Conservation (phyloP, 1,284 basidiomycete genomes). For the Xanthoconium separans region DNA sequence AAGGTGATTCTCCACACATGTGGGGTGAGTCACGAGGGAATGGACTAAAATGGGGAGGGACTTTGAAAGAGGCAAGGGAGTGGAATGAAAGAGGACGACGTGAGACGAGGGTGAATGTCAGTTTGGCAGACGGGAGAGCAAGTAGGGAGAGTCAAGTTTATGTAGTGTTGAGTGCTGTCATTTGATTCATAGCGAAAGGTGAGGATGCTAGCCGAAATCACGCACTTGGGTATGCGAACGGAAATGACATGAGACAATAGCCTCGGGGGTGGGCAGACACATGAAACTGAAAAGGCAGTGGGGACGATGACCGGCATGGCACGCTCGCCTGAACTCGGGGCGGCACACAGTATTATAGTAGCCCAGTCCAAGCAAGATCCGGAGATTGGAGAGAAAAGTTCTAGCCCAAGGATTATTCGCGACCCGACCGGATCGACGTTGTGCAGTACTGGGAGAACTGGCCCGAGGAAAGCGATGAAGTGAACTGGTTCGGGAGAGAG, state of each 20-base stretch:
- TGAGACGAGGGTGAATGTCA: too few relatives aligned
- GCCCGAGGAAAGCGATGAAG: slow-evolving; percentile 10
- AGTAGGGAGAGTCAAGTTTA: background rate
- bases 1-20: slow-evolving; percentile 33
- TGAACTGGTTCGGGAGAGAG: slow-evolving; percentile 18
- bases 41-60: slow-evolving; percentile 8
- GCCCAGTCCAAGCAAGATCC: too few relatives aligned
- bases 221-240: slow-evolving; percentile 7
- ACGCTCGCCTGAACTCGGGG: slow-evolving; percentile 4
- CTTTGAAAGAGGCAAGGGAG: slow-evolving; percentile 18
- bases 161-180: slow-evolving; percentile 8
- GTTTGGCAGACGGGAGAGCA: slow-evolving; percentile 11
- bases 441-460: slow-evolving; percentile 1
- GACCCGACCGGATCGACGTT: background rate
- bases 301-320: background rate
- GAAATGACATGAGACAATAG: slow-evolving; percentile 16
- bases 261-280: slow-evolving; percentile 1
- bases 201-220: slow-evolving; percentile 8
- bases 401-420: background rate
- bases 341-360: background rate
- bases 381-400: background rate
- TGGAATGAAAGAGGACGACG: slow-evolving; percentile 5
- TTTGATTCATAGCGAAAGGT: background rate
- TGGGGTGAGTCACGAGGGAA: slow-evolving; percentile 27
- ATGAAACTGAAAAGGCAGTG: background rate